Conservation (phyloP, 1,139 yeast genomes). For the Candida sp. region DNA sequence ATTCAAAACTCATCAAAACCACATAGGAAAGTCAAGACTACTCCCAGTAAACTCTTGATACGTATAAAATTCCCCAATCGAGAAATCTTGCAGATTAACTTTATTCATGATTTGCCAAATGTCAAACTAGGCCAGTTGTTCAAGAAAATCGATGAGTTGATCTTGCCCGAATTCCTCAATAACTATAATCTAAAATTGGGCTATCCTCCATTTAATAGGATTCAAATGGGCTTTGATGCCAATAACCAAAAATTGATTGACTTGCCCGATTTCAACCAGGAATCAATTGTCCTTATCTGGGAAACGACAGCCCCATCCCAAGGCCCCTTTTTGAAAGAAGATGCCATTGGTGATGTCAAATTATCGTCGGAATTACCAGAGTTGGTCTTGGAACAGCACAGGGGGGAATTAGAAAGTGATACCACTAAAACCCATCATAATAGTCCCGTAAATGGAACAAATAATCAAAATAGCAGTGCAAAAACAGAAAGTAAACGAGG, state of each 20-base stretch:
- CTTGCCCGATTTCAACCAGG: constrained; percentile 29
- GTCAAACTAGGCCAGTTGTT: constrained; percentile 42
- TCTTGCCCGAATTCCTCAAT: constrained; percentile 33
- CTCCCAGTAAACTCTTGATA: constrained; percentile 29
- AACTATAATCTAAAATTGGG: constrained; percentile 32
- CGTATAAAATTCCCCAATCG: constrained; percentile 56
- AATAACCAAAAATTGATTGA: constrained; percentile 31
- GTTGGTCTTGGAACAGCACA: constrained; percentile 29
- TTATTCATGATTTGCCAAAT: constrained; percentile 24
- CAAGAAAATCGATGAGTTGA: constrained; percentile 31
- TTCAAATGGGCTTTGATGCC: constrained; percentile 26
- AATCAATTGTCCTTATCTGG: constrained; percentile 35
- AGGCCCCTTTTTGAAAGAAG: constrained; percentile 23
- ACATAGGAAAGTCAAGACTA: constrained; percentile 11
- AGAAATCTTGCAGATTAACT: constrained; percentile 44
- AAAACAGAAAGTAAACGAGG: constrained; percentile 8
- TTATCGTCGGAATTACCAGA: constrained; percentile 37
- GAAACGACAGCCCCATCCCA: constrained; percentile 15
- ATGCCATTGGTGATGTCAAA: constrained; percentile 15
- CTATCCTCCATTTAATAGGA: constrained; percentile 41
- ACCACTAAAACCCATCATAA: not conserved
- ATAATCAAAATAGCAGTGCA: too few species aligned
- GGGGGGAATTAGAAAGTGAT: constrained; percentile 24
- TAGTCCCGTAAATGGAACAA: too few species aligned
- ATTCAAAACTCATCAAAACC: constrained; percentile 35